A percentile compares a stretch with the other conserved stretches of the same genome.
These are phyloP conservation scores for Chlorella vulgaris DNA, from an alignment of 139 green algal genomes.

Conservation along the genomic window DNA sequence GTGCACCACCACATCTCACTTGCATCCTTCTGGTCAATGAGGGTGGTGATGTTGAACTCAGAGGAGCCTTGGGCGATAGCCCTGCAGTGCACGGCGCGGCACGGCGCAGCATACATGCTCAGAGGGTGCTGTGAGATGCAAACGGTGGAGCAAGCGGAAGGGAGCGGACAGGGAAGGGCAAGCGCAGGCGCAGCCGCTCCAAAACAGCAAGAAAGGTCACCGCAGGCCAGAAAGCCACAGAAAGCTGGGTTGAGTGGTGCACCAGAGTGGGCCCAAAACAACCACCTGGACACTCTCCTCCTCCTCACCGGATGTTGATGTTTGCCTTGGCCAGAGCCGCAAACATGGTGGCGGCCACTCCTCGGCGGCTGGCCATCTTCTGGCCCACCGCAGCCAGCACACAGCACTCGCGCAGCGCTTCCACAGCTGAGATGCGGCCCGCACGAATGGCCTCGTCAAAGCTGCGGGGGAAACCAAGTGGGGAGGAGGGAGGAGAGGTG, in stretches of 20 bases:
- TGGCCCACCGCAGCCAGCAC: slow-evolving; percentile 95
- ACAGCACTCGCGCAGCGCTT: slow-evolving; percentile 82
- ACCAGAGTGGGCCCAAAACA: too few relatives aligned
- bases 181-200: too few relatives aligned
- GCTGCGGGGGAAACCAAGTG: slow-evolving; percentile 31
- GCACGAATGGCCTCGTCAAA: slow-evolving; percentile 77
- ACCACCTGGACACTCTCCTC: too few relatives aligned
- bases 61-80: slow-evolving; percentile 83
- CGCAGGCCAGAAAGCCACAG: too few relatives aligned
- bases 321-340: slow-evolving; percentile 91
- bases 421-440: slow-evolving; percentile 77
- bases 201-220: too few relatives aligned
- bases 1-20: neutral
- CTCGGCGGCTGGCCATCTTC: slow-evolving; percentile 84
- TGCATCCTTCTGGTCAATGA: slow-evolving; percentile 81
- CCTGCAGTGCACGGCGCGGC: too few relatives aligned
- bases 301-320: slow-evolving; percentile 81
- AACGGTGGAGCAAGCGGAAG: too few relatives aligned
- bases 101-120: too few relatives aligned
- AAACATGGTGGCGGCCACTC: slow-evolving; percentile 93
- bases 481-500: neutral
- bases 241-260: too few relatives aligned
- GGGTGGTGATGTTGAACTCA: slow-evolving; percentile 99
- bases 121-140: too few relatives aligned
- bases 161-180: neutral